A percentile compares a stretch with the other conserved stretches of the same genome.
Evolutionary conservation across 2,329 filamentous ascomycete species (phyloP).

Genomic region (Pleurostoma richardsiae): DNA sequence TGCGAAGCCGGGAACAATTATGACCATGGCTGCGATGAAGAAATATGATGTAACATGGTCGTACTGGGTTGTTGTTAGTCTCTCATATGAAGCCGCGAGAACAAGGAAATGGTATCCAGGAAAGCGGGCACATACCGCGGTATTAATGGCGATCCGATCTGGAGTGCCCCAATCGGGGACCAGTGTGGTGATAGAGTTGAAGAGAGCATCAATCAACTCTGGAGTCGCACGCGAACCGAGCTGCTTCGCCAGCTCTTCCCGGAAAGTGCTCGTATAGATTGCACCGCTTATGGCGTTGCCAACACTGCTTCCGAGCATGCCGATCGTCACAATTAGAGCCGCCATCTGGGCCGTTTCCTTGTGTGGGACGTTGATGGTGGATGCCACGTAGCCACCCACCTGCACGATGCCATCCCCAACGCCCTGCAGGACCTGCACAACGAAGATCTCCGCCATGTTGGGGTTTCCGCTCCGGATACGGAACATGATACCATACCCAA

Average conservation of each 20-base stretch:
- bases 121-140: slow-evolving; percentile 1
- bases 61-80: slow-evolving; percentile 3
- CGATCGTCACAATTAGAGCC: slow-evolving; percentile 2
- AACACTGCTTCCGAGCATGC: slow-evolving; percentile 3
- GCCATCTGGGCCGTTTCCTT: slow-evolving; percentile 5
- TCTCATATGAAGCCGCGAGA: background rate
- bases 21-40: slow-evolving; percentile 4
- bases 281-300: slow-evolving; percentile 5
- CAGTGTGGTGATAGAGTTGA: slow-evolving; percentile 4
- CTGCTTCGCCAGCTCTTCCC: background rate
- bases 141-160: slow-evolving; percentile 4
- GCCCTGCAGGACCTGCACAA: slow-evolving; percentile 5
- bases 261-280: slow-evolving; percentile 5
- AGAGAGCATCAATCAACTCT: slow-evolving; percentile 1
- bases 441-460: slow-evolving; percentile 4
- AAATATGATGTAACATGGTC: slow-evolving; percentile 5
- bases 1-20: slow-evolving; percentile 1
- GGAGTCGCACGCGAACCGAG: background rate
- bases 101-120: background rate
- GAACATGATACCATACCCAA: slow-evolving; percentile 8
- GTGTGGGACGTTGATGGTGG: slow-evolving; percentile 1
- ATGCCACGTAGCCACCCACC: background rate
- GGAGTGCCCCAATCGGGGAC: slow-evolving; percentile 2
- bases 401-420: slow-evolving; percentile 4
- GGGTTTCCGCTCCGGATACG: background rate